Percentiles rank a stretch among this genome's conserved stretches.
These are phyloP conservation scores for Marchantia polymorpha DNA, from an alignment of 225 moss, liverwort and hornwort genomes.

Conservation along the genomic window DNA sequence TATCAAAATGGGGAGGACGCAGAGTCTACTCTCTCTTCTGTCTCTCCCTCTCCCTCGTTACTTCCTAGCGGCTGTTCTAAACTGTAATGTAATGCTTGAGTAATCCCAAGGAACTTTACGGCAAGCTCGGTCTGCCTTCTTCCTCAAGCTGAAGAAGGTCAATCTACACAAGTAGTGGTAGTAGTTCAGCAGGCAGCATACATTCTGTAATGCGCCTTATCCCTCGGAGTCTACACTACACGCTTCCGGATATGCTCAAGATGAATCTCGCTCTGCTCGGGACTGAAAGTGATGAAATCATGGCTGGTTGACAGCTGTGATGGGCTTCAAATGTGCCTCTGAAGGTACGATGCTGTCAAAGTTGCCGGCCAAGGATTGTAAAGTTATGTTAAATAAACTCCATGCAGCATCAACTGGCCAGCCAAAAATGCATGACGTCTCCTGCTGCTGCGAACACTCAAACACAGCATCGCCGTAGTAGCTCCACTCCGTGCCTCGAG, in stretches of 20 bases:
- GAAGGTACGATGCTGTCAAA: neutral
- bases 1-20: neutral
- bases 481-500: neutral
- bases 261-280: neutral
- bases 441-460: neutral
- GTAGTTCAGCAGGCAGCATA: neutral
- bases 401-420: neutral
- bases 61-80: neutral
- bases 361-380: neutral
- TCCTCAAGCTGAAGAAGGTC: neutral
- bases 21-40: neutral
- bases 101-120: neutral
- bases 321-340: neutral
- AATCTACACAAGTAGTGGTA: neutral
- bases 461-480: neutral
- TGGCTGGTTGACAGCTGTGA: neutral
- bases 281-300: neutral
- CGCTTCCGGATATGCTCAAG: constrained; percentile 1
- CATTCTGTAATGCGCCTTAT: neutral
- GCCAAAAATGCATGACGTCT: neutral
- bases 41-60: neutral
- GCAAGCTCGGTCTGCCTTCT: neutral
- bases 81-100: neutral
- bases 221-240: no score
- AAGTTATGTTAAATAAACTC: no score